These are phyloP conservation scores for Pseudopyricularia cyperi DNA, from an alignment of 2,329 filamentous ascomycete genomes.

Conservation along the genomic window DNA sequence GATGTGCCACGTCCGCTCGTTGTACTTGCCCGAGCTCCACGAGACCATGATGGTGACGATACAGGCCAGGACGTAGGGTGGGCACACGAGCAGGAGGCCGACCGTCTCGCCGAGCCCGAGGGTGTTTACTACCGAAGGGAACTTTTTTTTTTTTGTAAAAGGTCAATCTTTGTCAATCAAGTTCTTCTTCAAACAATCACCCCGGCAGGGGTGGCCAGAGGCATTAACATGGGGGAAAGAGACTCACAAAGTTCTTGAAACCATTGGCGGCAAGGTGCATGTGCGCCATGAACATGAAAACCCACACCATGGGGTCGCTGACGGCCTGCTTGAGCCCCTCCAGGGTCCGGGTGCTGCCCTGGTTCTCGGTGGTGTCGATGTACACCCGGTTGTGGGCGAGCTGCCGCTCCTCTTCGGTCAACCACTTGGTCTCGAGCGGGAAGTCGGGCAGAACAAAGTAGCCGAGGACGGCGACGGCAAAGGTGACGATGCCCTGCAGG, in stretches of 20 bases:
- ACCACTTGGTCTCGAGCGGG: slow-evolving; percentile 22
- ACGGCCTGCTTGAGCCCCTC: slow-evolving; percentile 8
- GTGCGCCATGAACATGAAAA: slow-evolving; percentile 10
- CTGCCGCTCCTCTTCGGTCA: neutral
- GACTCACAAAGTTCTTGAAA: slow-evolving; percentile 11
- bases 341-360: neutral
- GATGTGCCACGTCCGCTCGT: slow-evolving; percentile 34
- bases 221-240: neutral
- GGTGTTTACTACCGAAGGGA: slow-evolving; percentile 21
- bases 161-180: too few species aligned
- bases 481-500: slow-evolving; percentile 53
- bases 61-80: slow-evolving; percentile 28
- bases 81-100: slow-evolving; percentile 33
- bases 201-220: slow-evolving; percentile 4
- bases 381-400: neutral
- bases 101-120: slow-evolving; percentile 27
- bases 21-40: slow-evolving; percentile 28
- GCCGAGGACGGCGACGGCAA: slow-evolving; percentile 42
- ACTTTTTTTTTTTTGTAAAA: too few species aligned
- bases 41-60: slow-evolving; percentile 20
- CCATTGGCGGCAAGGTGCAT: slow-evolving; percentile 9
- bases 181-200: slow-evolving; percentile 8
- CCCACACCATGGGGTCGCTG: slow-evolving; percentile 12
- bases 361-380: neutral
- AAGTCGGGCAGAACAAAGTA: slow-evolving; percentile 55